Evolutionary conservation across 306 rosid species (phyloP).

Genomic region (Cucumis melo): DNA sequence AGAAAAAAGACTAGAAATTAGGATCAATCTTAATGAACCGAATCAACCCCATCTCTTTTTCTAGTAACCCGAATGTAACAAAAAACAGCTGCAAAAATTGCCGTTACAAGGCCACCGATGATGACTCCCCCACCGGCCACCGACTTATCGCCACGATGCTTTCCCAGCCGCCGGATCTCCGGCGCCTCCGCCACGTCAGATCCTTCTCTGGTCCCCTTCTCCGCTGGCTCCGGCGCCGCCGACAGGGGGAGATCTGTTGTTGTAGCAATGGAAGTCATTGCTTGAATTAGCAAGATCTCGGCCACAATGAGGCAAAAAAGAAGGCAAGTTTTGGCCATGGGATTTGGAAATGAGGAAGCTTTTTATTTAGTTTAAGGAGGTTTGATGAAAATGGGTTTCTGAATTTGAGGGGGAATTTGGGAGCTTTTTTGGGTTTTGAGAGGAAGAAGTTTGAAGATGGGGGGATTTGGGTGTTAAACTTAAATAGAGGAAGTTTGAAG

Average conservation of each 20-base stretch:
- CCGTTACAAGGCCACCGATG: conserved; percentile 74
- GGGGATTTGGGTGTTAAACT: not conserved
- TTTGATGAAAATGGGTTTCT: not conserved
- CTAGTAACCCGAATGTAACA: conserved; percentile 77
- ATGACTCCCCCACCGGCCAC: conserved; percentile 88
- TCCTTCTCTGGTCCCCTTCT: not conserved
- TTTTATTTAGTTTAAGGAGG: not conserved
- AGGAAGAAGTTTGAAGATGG: not conserved
- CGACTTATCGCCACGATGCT: conserved; percentile 52
- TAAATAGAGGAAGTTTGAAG: not conserved
- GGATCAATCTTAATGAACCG: not conserved
- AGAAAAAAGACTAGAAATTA: not conserved
- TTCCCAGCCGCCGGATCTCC: conserved; percentile 36
- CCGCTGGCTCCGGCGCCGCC: conserved; percentile 14
- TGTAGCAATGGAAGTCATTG: conserved; percentile 13
- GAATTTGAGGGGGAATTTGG: not conserved
- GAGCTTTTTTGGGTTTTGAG: not conserved
- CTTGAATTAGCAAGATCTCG: conserved; percentile 28
- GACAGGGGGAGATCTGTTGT: conserved; percentile 14
- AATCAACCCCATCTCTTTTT: conserved; percentile 22
- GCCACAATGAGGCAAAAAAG: conserved; percentile 24
- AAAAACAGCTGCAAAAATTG: conserved; percentile 67
- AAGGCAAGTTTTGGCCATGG: conserved; percentile 33
- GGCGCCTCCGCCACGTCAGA: conserved; percentile 43
- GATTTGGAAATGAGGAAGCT: not conserved